Evolutionary conservation across 2,329 filamentous ascomycete species (phyloP), one percentile per base, ranked within the genome.

Genomic region (Emmonsia crescens): DNA sequence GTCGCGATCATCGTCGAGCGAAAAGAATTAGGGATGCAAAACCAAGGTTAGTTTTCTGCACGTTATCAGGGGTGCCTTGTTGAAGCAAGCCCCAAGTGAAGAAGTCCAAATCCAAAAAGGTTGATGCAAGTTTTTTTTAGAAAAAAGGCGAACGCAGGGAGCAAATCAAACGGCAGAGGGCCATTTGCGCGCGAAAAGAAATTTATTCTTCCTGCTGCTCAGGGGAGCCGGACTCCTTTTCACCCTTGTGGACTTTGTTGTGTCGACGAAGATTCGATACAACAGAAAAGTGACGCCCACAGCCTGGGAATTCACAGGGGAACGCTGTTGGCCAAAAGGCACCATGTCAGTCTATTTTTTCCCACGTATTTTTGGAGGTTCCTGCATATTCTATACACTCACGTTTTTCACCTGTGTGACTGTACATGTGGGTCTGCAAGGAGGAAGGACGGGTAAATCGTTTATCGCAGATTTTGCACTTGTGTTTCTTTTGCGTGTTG

Each of bases 401-500:
- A 96, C 91, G 93, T 80, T 97, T 97, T 76, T 97, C 93, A 73
- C 93, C 93, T 61, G 93, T 97, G 73, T 97, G 93, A 76, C 91
- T 96, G 78, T 96, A 96, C 89, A 96, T 96, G 74, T 97, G 93
- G 38, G 93, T 97, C 74, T 96, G 93, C 46, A 97, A 77, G 16
- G 93, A 96, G 72, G 91, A 96, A 1, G 93, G 93, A 60, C 93
- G 85, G 1, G 93, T 96, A 75, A 97, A 97, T 51, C 93, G 86
- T 83, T 97, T 96, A 77, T 96, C 93, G 80, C 93, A 97, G 63
- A 97, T 89, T 79, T 96, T 96, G 84, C 93, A 97, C 81, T 96
- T 96, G 80, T 97, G 94, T 82, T 97, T 97, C 85, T 97, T 97
- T 74, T 96, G 91, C 10, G 93, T 94, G 77, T 91, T 96, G 21